Conservation (phyloP, 2,329 filamentous ascomycete genomes). For the Colletotrichum sp. region DNA sequence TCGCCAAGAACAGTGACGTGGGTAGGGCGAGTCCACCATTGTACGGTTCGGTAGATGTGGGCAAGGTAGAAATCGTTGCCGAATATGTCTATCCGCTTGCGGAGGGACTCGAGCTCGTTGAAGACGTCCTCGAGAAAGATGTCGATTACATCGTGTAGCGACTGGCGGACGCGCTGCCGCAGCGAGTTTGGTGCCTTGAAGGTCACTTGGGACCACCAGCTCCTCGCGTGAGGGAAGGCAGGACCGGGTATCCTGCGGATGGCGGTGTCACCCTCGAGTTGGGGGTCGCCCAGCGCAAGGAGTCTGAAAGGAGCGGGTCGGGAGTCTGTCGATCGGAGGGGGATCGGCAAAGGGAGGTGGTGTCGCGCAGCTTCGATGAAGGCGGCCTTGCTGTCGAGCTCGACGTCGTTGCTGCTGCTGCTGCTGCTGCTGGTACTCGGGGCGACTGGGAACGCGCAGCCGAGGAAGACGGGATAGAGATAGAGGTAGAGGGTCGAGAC, state of each 20-base stretch:
- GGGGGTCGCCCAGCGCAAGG: constrained; percentile 87
- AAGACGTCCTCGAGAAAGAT: constrained; percentile 72
- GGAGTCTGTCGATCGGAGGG: constrained; percentile 28
- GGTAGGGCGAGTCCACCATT: constrained; percentile 85
- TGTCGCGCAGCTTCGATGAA: constrained; percentile 43
- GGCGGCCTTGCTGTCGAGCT: constrained; percentile 27
- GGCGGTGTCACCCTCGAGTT: constrained; percentile 90
- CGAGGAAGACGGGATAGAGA: constrained; percentile 80
- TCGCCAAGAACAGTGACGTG: constrained; percentile 92
- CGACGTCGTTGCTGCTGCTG: not conserved
- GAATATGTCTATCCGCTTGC: constrained; percentile 85
- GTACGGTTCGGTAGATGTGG: constrained; percentile 85
- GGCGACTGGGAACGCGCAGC: constrained; percentile 78
- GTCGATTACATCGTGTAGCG: constrained; percentile 64
- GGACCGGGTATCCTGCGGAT: constrained; percentile 66
- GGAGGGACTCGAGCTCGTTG: constrained; percentile 66
- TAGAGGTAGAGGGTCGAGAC: constrained; percentile 81
- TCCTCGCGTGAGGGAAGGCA: constrained; percentile 58
- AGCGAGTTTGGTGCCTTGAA: constrained; percentile 53
- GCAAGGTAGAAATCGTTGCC: constrained; percentile 96
- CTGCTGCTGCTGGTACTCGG: constrained; percentile 23
- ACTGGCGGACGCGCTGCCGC: constrained; percentile 56
- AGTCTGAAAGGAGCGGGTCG: constrained; percentile 78
- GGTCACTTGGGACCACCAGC: constrained; percentile 50
- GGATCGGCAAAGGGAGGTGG: constrained; percentile 26